Evolutionary conservation across 805 yeast species (phyloP).

Genomic region (Zygosaccharomyces gambellarensis): DNA sequence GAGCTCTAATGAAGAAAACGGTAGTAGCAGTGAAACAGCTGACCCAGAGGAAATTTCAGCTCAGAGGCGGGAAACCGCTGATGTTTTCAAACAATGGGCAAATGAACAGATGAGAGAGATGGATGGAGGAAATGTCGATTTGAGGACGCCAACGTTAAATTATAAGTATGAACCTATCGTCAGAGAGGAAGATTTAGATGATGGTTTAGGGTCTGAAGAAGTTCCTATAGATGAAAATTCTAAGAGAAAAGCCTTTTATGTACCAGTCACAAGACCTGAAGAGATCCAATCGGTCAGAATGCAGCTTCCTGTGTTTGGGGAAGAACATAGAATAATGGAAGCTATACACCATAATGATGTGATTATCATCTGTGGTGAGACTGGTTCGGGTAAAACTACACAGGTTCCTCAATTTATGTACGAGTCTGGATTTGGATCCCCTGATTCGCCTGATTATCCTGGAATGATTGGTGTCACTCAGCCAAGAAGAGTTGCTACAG

Average conservation of each 20-base stretch:
- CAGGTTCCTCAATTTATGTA: slow-evolving; percentile 95
- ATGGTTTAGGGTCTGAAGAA: slow-evolving; percentile 60
- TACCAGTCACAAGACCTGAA: slow-evolving; percentile 59
- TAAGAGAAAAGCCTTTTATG: slow-evolving; percentile 58
- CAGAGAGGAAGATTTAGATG: slow-evolving; percentile 67
- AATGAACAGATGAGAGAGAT: slow-evolving; percentile 59
- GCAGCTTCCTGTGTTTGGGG: slow-evolving; percentile 80
- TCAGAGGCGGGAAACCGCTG: slow-evolving; percentile 40
- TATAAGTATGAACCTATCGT: slow-evolving; percentile 51
- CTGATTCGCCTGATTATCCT: slow-evolving; percentile 54
- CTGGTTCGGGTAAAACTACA: slow-evolving; percentile 98
- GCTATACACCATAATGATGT: slow-evolving; percentile 90
- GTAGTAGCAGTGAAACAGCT: slow-evolving; percentile 18
- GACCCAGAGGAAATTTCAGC: slow-evolving; percentile 29
- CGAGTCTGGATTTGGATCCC: slow-evolving; percentile 83
- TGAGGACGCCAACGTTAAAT: slow-evolving; percentile 47
- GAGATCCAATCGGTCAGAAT: slow-evolving; percentile 64
- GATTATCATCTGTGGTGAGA: slow-evolving; percentile 90
- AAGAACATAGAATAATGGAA: slow-evolving; percentile 92
- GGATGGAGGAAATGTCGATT: slow-evolving; percentile 54
- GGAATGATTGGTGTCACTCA: slow-evolving; percentile 97
- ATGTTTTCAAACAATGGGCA: slow-evolving; percentile 85
- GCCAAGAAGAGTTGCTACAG: slow-evolving; percentile 92
- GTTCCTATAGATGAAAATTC: slow-evolving; percentile 51
- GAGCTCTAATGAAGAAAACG: slow-evolving; percentile 29